Conservation (phyloP, 495 filamentous ascomycete species). For the Articulospora tetracladia region DNA sequence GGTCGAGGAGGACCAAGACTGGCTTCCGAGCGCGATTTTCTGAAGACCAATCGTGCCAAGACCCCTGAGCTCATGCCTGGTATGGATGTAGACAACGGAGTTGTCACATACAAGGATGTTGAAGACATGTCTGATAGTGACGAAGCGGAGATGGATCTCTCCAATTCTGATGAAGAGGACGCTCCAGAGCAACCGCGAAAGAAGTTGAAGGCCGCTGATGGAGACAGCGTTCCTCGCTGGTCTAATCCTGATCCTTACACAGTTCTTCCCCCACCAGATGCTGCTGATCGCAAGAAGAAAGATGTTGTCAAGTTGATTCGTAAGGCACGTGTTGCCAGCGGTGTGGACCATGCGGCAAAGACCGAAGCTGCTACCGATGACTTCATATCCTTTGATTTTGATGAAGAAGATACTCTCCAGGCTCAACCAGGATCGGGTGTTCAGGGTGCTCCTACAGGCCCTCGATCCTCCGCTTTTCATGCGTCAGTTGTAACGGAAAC, state of each 20-base stretch:
- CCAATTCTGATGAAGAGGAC: constrained; percentile 43
- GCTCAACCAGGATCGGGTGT: constrained; percentile 16
- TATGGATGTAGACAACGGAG: constrained; percentile 29
- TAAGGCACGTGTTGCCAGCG: constrained; percentile 61
- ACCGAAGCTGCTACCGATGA: constrained; percentile 63
- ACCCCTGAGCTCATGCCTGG: constrained; percentile 29
- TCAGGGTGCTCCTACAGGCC: constrained; percentile 28
- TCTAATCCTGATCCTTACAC: constrained; percentile 94
- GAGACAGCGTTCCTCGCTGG: constrained; percentile 64
- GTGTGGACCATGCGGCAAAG: constrained; percentile 27
- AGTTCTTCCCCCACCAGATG: constrained; percentile 68
- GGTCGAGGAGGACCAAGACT: constrained; percentile 22
- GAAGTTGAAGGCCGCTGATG: constrained; percentile 32
- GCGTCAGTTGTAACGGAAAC: not conserved
- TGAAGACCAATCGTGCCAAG: constrained; percentile 21
- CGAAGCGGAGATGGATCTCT: constrained; percentile 62
- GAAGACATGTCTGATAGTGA: constrained; percentile 70
- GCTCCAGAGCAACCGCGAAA: constrained; percentile 36
- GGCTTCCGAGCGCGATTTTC: constrained; percentile 25
- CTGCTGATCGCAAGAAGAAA: constrained; percentile 60
- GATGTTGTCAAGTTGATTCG: constrained; percentile 85
- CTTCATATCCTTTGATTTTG: constrained; percentile 77
- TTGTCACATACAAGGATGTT: constrained; percentile 41
- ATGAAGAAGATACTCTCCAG: constrained; percentile 41
- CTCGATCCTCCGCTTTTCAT: constrained; percentile 11